Evolutionary conservation across 176 grass and related monocot species (phyloP).

Genomic region (Metroxylon sagu): DNA sequence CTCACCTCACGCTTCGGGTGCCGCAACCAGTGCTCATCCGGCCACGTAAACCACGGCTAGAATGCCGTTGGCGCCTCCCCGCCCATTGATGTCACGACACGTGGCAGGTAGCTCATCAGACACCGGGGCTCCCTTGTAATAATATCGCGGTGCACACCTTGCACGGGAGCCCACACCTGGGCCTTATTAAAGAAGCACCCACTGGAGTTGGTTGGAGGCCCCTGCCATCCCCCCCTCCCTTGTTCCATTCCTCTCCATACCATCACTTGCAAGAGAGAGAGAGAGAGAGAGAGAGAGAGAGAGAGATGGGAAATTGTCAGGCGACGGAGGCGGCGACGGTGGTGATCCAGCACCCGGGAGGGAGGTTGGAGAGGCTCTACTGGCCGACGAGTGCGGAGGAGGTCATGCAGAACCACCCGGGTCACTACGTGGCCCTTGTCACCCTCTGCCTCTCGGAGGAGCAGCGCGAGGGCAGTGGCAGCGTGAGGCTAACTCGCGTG

Average conservation of each 20-base stretch:
- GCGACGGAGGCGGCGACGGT: constrained; percentile 72
- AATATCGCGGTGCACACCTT: neutral
- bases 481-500: constrained; percentile 56
- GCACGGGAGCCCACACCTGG: neutral
- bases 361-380: constrained; percentile 64
- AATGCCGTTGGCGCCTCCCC: constrained; percentile 2
- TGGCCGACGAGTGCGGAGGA: constrained; percentile 54
- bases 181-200: no score
- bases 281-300: neutral
- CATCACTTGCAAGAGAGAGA: neutral
- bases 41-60: neutral
- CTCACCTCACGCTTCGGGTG: constrained; percentile 1
- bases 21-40: neutral
- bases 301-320: constrained; percentile 83
- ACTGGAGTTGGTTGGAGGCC: neutral
- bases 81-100: constrained; percentile 10
- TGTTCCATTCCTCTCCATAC: neutral
- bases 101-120: neutral
- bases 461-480: constrained; percentile 19
- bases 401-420: constrained; percentile 90
- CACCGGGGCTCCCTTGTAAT: no score
- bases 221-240: constrained; percentile 23
- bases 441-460: constrained; percentile 61
- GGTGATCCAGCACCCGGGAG: constrained; percentile 73
- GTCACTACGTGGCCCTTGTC: constrained; percentile 84